Conservation (phyloP, 108 stramenopile genomes). For the Skeletonema grethae region DNA sequence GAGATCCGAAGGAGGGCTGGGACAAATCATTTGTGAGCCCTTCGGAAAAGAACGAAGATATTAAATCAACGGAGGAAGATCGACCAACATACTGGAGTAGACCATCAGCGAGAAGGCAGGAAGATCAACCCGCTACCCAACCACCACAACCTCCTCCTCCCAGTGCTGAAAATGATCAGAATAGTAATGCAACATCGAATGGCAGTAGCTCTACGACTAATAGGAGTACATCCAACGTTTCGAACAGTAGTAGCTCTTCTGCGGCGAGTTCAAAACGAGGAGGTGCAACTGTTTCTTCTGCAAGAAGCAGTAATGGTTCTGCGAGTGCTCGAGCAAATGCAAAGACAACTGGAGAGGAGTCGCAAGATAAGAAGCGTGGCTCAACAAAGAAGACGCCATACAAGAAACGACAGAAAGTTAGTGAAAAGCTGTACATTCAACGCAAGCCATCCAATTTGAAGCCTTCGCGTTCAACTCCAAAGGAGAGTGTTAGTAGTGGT, state of each 20-base stretch:
- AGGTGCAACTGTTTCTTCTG: neutral
- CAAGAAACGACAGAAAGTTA: constrained; percentile 5
- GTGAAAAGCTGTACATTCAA: constrained; percentile 3
- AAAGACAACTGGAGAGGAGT: neutral
- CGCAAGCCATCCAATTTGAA: neutral
- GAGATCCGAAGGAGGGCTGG: constrained; percentile 26
- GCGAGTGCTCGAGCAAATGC: neutral
- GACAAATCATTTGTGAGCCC: constrained; percentile 33
- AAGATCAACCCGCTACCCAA: neutral
- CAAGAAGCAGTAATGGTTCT: neutral
- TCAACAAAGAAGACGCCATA: neutral
- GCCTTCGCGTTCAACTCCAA: neutral
- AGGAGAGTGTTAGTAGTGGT: neutral
- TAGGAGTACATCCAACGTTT: neutral
- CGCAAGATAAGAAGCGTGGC: constrained; percentile 4
- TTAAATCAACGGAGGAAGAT: neutral
- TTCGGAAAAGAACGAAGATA: constrained; percentile 6
- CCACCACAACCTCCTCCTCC: no score
- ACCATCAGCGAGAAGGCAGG: neutral
- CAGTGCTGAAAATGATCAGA: neutral
- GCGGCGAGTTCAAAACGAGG: neutral
- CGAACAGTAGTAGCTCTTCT: neutral
- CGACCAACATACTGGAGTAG: neutral
- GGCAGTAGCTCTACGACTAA: neutral
- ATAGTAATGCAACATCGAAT: neutral